phyloP scores from a whole-genome alignment of 2,329 filamentous ascomycete species.

The Truncatella angustata region DNA sequence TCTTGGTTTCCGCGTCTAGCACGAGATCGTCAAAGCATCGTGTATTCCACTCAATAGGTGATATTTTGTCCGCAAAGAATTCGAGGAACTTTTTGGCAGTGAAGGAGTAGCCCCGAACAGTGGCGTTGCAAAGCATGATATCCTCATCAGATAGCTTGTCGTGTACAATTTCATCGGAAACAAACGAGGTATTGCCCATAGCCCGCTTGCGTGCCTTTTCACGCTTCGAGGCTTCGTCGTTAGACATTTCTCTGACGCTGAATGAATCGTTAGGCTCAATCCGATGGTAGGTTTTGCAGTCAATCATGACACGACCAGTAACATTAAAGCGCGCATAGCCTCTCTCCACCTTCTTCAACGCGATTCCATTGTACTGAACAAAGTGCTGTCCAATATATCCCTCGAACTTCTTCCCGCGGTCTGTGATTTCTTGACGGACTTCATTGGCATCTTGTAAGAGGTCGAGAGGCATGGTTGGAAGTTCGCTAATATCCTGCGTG shows the following conservation, averaged over 20 bases:
- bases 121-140: slow-evolving; percentile 21
- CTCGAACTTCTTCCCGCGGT: slow-evolving; percentile 33
- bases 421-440: slow-evolving; percentile 20
- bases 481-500: slow-evolving; percentile 22
- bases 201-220: slow-evolving; percentile 13
- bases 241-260: slow-evolving; percentile 16
- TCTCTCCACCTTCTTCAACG: slow-evolving; percentile 15
- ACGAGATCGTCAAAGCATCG: slow-evolving; percentile 21
- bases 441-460: slow-evolving; percentile 22
- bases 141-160: slow-evolving; percentile 26
- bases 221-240: slow-evolving; percentile 14
- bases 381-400: slow-evolving; percentile 30
- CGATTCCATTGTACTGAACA: slow-evolving; percentile 31
- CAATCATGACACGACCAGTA: slow-evolving; percentile 33
- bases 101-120: slow-evolving; percentile 30
- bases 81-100: slow-evolving; percentile 29
- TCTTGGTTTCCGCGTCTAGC: slow-evolving; percentile 17
- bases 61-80: slow-evolving; percentile 16
- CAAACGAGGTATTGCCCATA: slow-evolving; percentile 20
- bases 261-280: slow-evolving; percentile 24
- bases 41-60: slow-evolving; percentile 17
- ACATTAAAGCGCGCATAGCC: slow-evolving; percentile 23
- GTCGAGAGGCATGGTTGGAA: slow-evolving; percentile 27
- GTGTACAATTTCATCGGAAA: slow-evolving; percentile 16
- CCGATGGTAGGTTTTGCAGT: slow-evolving; percentile 32